phyloP scores from a whole-genome alignment of 805 yeast species.

The Nakazawaea holstii region DNA sequence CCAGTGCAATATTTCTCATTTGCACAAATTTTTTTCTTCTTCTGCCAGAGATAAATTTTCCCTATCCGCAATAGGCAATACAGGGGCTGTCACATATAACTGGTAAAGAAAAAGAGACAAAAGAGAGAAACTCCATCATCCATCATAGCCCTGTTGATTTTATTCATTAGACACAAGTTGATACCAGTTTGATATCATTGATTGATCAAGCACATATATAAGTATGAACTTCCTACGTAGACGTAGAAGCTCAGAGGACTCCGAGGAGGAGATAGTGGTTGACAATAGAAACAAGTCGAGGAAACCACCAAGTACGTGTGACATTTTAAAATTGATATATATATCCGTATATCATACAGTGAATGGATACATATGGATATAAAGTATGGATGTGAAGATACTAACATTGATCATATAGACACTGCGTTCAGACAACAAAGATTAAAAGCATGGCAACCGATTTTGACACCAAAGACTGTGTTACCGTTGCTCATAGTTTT shows the following conservation, averaged over 20 bases:
- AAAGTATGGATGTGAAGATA: too few relatives aligned
- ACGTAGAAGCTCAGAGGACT: slow-evolving; percentile 5
- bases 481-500: slow-evolving; percentile 73
- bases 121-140: background rate
- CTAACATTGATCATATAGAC: slow-evolving; percentile 21
- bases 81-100: too few relatives aligned
- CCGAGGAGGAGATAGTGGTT: background rate
- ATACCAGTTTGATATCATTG: too few relatives aligned
- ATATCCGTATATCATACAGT: too few relatives aligned
- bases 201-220: too few relatives aligned
- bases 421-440: slow-evolving; percentile 78
- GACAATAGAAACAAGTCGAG: slow-evolving; percentile 31
- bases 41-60: background rate
- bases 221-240: slow-evolving; percentile 15
- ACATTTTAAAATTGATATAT: slow-evolving; percentile 28
- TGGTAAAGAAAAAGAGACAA: too few relatives aligned
- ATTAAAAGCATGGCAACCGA: slow-evolving; percentile 70
- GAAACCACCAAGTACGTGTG: slow-evolving; percentile 42
- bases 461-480: slow-evolving; percentile 86
- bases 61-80: background rate
- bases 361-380: too few relatives aligned
- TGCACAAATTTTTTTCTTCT: background rate
- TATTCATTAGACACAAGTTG: too few relatives aligned
- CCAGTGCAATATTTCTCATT: too few relatives aligned
- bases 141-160: too few relatives aligned